Base-by-base conservation (phyloP, 495 filamentous ascomycete species). In the Aspergillus haitiensis region DNA sequence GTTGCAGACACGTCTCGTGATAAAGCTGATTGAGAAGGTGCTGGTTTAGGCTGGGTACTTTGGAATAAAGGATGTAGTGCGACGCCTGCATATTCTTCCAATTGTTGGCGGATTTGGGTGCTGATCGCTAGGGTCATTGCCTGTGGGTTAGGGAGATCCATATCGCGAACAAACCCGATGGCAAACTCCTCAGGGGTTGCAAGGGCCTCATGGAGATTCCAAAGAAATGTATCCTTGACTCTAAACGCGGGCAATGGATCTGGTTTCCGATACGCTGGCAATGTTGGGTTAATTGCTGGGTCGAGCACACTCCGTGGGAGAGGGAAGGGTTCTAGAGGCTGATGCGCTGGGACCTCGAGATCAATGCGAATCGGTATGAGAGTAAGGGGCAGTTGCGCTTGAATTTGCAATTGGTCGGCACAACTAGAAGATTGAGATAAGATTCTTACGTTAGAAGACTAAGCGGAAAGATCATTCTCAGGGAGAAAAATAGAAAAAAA, bases 311-410 rank as follows among this genome's bases (percentile, higher is more conserved):
- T 82, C 59, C 82, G 78, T 10, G 88, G 86, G 51, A 86, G 63
- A 21, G 89, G 86, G 60, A 96, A 80, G 3, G 93, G 79, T 49
- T 93, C 82, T 48, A 82, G 71, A 39, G 94, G 90, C 37, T 85
- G 81, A 77, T 89, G 93, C 36, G 90, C 77, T 31, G 89, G 84
- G 10, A 97, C 86, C 68, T 99, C 93, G 63, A 98, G 80, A 67
- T 98, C 94, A 66, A 99, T 93, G 48, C 95, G 90, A 61, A 99
- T 97, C 7, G 94, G 94, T 52, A 99, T 93, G 27, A 97, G 82
- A 4, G 91, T 94, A 27, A 95, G 81, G 27, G 95, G 94, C 32
- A 98, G 83, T 54, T 86, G 82, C 21, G 90, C 86, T 73, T 97
- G 94, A 12, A 90, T 88, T 62, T 90, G 86, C 62, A 88, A 82